A percentile compares a stretch with the other conserved stretches of the same genome.
Evolutionary conservation across 495 filamentous ascomycete genomes (phyloP).

Genomic region (Filosporella fistucella): DNA sequence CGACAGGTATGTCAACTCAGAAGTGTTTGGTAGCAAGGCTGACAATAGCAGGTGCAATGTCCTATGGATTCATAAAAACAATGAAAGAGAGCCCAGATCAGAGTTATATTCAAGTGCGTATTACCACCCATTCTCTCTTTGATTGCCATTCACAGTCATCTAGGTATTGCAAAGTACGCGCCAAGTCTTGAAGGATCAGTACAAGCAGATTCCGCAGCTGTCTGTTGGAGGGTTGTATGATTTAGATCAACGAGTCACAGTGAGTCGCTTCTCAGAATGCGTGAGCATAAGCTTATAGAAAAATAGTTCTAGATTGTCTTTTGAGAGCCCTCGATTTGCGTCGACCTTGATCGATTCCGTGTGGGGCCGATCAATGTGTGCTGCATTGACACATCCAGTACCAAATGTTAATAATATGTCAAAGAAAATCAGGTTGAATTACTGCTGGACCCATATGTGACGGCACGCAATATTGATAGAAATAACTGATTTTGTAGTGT

Average conservation of each 20-base stretch:
- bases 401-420: too few relatives aligned
- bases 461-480: too few relatives aligned
- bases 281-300: neutral
- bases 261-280: constrained; percentile 22
- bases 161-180: constrained; percentile 47
- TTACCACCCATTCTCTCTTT: neutral
- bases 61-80: constrained; percentile 50
- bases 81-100: constrained; percentile 44
- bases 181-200: constrained; percentile 37
- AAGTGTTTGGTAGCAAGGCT: constrained; percentile 14
- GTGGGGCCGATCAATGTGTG: too few relatives aligned
- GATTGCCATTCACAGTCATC: neutral
- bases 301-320: neutral
- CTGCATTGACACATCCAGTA: too few relatives aligned
- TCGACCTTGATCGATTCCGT: neutral
- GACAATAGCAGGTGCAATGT: constrained; percentile 63
- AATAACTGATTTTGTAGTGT: too few relatives aligned
- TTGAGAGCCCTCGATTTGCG: neutral
- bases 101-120: constrained; percentile 45
- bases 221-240: constrained; percentile 42
- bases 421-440: too few relatives aligned
- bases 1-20: too few relatives aligned
- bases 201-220: constrained; percentile 50
- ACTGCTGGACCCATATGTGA: too few relatives aligned
- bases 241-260: constrained; percentile 35